Conservation (phyloP, 2,329 filamentous ascomycete genomes). For the Huntiella abstrusa region DNA sequence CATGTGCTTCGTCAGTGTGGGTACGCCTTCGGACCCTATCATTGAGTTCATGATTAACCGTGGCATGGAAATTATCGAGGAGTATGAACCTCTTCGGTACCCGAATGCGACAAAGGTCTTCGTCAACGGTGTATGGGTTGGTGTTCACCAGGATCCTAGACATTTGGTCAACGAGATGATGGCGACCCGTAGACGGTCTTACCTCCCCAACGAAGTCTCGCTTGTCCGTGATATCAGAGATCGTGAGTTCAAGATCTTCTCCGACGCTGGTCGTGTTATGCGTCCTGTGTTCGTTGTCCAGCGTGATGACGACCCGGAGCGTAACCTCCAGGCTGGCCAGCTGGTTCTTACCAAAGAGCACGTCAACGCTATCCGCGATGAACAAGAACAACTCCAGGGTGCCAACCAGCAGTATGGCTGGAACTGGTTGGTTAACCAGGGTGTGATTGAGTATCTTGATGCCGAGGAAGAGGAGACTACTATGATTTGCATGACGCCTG, state of each 20-base stretch:
- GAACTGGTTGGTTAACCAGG: slow-evolving; percentile 65
- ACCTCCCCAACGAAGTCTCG: slow-evolving; percentile 82
- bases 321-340: slow-evolving; percentile 38
- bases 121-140: slow-evolving; percentile 95
- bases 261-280: slow-evolving; percentile 88
- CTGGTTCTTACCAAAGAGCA: slow-evolving; percentile 74
- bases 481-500: slow-evolving; percentile 98
- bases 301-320: slow-evolving; percentile 59
- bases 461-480: slow-evolving; percentile 96
- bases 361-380: slow-evolving; percentile 52
- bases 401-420: slow-evolving; percentile 57
- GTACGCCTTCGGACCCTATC: slow-evolving; percentile 75
- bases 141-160: slow-evolving; percentile 76
- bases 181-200: slow-evolving; percentile 58
- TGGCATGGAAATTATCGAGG: slow-evolving; percentile 91
- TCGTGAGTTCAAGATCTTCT: slow-evolving; percentile 96
- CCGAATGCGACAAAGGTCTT: slow-evolving; percentile 96
- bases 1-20: slow-evolving; percentile 97
- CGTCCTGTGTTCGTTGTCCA: slow-evolving; percentile 87
- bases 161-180: slow-evolving; percentile 65
- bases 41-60: slow-evolving; percentile 89
- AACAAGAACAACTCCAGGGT: slow-evolving; percentile 46
- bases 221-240: slow-evolving; percentile 92
- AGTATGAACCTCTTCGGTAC: slow-evolving; percentile 71
- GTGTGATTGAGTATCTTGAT: slow-evolving; percentile 89